Evolutionary conservation across 1,284 basidiomycete genomes (phyloP), one percentile per base, ranked within the genome.

Genomic region (Cutaneotrichosporon daszewskae): DNA sequence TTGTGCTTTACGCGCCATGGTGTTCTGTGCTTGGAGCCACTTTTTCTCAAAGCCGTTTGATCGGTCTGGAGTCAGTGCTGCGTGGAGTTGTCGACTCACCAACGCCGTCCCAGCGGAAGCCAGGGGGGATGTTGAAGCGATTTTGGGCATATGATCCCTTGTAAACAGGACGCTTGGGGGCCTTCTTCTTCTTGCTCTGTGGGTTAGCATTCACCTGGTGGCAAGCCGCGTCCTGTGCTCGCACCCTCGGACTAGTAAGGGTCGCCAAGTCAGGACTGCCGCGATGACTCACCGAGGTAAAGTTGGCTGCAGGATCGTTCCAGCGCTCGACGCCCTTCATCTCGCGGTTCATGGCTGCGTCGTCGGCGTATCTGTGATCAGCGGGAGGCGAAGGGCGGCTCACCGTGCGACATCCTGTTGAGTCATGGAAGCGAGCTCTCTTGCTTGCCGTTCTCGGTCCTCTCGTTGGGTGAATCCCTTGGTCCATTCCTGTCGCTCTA

Each of bases 61-160:
- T 45, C 92, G 80, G 62, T 94, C 89, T 91, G 60, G 5, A 40
- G 17, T 32, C 28, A 32, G 42, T n/a, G 4, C 32, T 25, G 12
- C 4, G 13, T 27, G 17, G 5, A 28, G 5, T 13, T 11, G 29
- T 17, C 25, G 24, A 80, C 81, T 64, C 58, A 90, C 88, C 87
- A 45, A 92, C 89, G 34, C 89, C 90, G 65, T 97, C 94, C 94
- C 92, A 98, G 57, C 94, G 78, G 65, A 92, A 92, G 0, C 94
- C 94, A 11, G 94, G 95, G 44, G 80, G 82, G 54, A 99, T 96
- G 19, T 84, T 84, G 68, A 94, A 98, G 9, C 94, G 81, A 73
- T 99, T 98, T 8, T 92, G 90, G 14, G 90, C 84, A 2, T 87
- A 90, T 0, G 90, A 86, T 8, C 91, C 91, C 20, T 75, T 77